Percentiles rank a stretch among this genome's conserved stretches.
These are phyloP conservation scores for Boletus rufocinnamomeus DNA, from an alignment of 768 basidiomycete species.

Conservation along the genomic window DNA sequence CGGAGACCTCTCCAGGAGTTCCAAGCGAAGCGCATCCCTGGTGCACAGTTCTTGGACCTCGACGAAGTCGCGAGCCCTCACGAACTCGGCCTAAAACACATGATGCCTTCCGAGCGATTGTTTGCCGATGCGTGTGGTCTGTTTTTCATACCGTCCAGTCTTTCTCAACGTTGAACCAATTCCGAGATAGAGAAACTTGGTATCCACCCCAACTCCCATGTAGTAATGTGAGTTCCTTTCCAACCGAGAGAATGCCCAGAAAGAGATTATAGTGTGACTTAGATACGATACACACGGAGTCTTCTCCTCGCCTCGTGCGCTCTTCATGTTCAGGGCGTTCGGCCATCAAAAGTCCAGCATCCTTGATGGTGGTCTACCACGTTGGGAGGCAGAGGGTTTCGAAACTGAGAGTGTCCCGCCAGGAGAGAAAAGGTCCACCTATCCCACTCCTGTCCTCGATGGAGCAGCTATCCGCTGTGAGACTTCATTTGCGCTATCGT, in stretches of 20 bases:
- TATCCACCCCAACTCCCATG: slow-evolving; percentile 71
- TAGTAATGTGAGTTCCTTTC: slow-evolving; percentile 64
- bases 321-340: slow-evolving; percentile 94
- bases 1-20: slow-evolving; percentile 75
- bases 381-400: slow-evolving; percentile 71
- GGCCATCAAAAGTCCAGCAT: slow-evolving; percentile 86
- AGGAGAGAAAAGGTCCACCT: slow-evolving; percentile 36
- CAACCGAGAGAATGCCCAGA: slow-evolving; percentile 2
- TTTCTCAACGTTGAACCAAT: slow-evolving; percentile 11
- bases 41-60: slow-evolving; percentile 74
- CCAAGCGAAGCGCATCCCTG: slow-evolving; percentile 62
- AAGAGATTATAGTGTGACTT: slow-evolving; percentile 16
- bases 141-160: slow-evolving; percentile 28
- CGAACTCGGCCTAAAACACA: slow-evolving; percentile 84
- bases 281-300: slow-evolving; percentile 91
- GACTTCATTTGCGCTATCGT: slow-evolving; percentile 35
- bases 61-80: slow-evolving; percentile 77
- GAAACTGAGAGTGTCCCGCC: slow-evolving; percentile 44
- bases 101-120: slow-evolving; percentile 75
- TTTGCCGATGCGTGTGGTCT: slow-evolving; percentile 84
- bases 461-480: slow-evolving; percentile 47
- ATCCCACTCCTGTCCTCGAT: slow-evolving; percentile 57
- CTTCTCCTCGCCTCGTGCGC: slow-evolving; percentile 89
- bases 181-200: slow-evolving; percentile 61
- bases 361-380: slow-evolving; percentile 89